Percentiles rank a stretch among this genome's conserved stretches.
Conservation (phyloP, 83 land plant species). For the Diphasiastrum complanatum region DNA sequence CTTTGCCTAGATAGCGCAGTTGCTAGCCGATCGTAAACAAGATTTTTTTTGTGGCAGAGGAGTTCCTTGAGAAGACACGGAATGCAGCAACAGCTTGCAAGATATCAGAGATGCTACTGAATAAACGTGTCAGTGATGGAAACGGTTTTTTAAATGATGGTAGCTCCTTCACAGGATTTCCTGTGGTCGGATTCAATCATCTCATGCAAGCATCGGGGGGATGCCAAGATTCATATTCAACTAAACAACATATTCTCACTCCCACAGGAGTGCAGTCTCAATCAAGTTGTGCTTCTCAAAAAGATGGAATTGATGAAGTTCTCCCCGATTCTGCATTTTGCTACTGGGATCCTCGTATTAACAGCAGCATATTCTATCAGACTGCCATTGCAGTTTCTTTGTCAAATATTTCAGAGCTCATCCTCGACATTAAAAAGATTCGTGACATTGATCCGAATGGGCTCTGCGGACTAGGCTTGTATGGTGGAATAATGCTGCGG, state of each 20-base stretch:
- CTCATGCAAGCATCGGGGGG: conserved; percentile 22
- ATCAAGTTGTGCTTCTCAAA: no score
- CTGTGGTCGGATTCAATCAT: conserved; percentile 30
- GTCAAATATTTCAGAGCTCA: neutral
- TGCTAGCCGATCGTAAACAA: no score
- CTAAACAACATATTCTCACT: no score
- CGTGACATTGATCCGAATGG: conserved; percentile 4
- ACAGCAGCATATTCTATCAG: neutral
- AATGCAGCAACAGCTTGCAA: conserved; percentile 7
- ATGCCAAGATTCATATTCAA: conserved; percentile 16
- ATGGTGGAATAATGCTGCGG: conserved; percentile 3
- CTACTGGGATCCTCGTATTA: conserved; percentile 21
- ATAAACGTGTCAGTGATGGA: neutral
- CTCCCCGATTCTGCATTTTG: conserved; percentile 3
- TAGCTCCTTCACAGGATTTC: conserved; percentile 21
- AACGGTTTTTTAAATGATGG: conserved; percentile 2
- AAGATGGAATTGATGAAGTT: neutral
- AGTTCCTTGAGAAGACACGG: conserved; percentile 1
- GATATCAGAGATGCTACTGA: neutral
- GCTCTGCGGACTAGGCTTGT: conserved; percentile 15
- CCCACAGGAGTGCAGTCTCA: no score
- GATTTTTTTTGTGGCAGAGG: conserved; percentile 6
- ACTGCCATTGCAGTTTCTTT: conserved; percentile 9
- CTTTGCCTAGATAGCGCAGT: neutral
- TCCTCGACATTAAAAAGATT: conserved; percentile 19